phyloP scores from a whole-genome alignment of 257 asterid genomes.

The Solanum tacnaense region DNA sequence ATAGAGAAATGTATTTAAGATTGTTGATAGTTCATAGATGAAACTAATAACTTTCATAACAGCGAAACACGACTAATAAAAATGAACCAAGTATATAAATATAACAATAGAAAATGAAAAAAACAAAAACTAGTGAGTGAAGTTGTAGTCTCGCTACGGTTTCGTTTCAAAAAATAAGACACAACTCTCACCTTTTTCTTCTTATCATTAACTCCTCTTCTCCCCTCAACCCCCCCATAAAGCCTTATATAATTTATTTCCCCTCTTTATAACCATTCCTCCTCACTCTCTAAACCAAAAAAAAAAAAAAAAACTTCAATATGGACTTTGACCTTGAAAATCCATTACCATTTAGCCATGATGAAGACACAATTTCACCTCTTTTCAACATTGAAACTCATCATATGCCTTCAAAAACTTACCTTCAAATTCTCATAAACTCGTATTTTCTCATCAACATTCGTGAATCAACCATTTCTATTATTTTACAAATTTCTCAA shows the following conservation, averaged over 20 bases:
- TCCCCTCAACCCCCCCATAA: neutral
- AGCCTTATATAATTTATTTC: neutral
- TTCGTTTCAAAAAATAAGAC: slow-evolving; percentile 11
- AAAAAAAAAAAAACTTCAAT: neutral
- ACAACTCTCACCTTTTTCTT: slow-evolving; percentile 5
- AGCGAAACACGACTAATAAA: rapidly evolving
- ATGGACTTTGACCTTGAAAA: slow-evolving; percentile 64
- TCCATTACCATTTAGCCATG: slow-evolving; percentile 33
- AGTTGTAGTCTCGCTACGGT: slow-evolving; percentile 11
- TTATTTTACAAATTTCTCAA: slow-evolving; percentile 19
- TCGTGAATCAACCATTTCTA: slow-evolving; percentile 30
- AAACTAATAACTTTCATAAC: no score
- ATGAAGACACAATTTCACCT: slow-evolving; percentile 1
- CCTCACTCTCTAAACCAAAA: neutral
- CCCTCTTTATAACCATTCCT: neutral
- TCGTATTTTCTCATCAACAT: neutral
- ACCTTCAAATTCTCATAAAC: slow-evolving; percentile 4
- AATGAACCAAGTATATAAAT: no score
- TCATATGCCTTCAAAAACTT: slow-evolving; percentile 45
- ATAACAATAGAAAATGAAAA: neutral
- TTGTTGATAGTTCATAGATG: rapidly evolving
- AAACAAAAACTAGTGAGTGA: neutral
- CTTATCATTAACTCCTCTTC: slow-evolving; percentile 2
- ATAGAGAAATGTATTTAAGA: no score
- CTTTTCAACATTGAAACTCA: slow-evolving; percentile 29